Evolutionary conservation across 2,329 filamentous ascomycete species (phyloP), one percentile per base, ranked within the genome.

Genomic region (Sclerotinia spermophila): DNA sequence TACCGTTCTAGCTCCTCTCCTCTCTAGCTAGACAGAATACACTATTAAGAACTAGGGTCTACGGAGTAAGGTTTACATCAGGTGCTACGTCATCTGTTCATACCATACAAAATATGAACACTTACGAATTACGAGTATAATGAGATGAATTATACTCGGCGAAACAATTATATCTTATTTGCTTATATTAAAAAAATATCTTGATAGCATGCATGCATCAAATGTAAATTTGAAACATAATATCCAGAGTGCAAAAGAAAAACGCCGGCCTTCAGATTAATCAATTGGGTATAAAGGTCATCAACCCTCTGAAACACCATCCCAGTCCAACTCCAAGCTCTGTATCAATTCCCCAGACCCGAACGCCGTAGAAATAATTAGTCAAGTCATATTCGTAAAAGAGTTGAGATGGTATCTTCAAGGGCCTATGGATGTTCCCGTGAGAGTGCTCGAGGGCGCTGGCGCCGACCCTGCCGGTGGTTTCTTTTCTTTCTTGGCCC

Each of bases 401-500:
- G 42, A 66, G 33, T 53, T 17, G 30, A 15, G 8, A 65, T 1
- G 48, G 71, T 27, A 27, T 61, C 17, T 24, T 65, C 33, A 62
- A 35, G 44, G 24, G 17, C 60, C 60, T n/a, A 38, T 3, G 44
- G 60, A n/a, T 21, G 19, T 27, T 15, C 60, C 68, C 17, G 48
- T 10, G 55, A 53, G 30, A 17, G 7, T 24, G 60, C 51, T 59
- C 21, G 30, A 33, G n/a, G 40, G 42, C 19, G 58, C 62, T 24
- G 38, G 24, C 27, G 48, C 48, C n/a, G 48, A 53, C 13, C 48
- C 48, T 7, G 48, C 48, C 13, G 59, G 64, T 64, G 74, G 83
- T 77, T 93, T 95, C 84, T 96, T 96, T 79, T 96, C 92, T 79
- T 92, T 94, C 87, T 92, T 89, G 24, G 89, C 89, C 89, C 89